A percentile compares a stretch with the other conserved stretches of the same genome.
These are phyloP conservation scores for Leonotis leonurus DNA, from an alignment of 257 asterid genomes.

Conservation along the genomic window DNA sequence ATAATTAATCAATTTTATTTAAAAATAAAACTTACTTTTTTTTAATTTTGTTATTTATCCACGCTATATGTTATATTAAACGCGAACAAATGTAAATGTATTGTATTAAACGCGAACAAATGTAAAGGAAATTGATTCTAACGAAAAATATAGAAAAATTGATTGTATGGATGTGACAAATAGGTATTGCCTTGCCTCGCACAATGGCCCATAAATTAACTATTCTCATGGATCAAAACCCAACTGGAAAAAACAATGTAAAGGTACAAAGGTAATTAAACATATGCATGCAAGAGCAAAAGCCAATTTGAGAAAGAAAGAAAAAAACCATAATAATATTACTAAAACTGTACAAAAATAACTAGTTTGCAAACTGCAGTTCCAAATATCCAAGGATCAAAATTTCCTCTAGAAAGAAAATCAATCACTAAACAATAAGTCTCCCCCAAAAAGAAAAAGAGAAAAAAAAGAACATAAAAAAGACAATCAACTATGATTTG, in stretches of 20 bases:
- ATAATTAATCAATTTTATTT: too few relatives aligned
- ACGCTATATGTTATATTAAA: too few relatives aligned
- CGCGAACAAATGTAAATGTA: too few relatives aligned
- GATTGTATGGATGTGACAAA: slow-evolving; percentile 19
- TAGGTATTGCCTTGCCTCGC: background rate
- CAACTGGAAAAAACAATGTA: background rate
- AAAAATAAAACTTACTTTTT: too few relatives aligned
- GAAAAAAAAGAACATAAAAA: background rate
- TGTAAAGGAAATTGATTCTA: too few relatives aligned
- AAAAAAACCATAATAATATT: too few relatives aligned
- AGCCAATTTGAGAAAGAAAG: slow-evolving; percentile 8
- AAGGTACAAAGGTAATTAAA: background rate
- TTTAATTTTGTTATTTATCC: too few relatives aligned
- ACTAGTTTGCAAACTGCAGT: slow-evolving; percentile 17
- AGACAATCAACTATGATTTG: slow-evolving; percentile 44
- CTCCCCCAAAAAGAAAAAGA: background rate
- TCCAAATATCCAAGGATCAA: slow-evolving; percentile 24
- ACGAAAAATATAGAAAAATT: too few relatives aligned
- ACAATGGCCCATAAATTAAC: background rate
- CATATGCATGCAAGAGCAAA: slow-evolving; percentile 11
- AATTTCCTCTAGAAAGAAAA: slow-evolving; percentile 21
- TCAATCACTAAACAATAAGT: slow-evolving; percentile 15
- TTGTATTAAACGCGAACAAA: too few relatives aligned
- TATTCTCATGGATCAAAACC: background rate
- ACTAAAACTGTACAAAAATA: slow-evolving; percentile 60